Percentiles rank a stretch among this genome's conserved stretches.
Conservation (phyloP, 352 stramenopile species). For the Halophytophthora polymorphica region DNA sequence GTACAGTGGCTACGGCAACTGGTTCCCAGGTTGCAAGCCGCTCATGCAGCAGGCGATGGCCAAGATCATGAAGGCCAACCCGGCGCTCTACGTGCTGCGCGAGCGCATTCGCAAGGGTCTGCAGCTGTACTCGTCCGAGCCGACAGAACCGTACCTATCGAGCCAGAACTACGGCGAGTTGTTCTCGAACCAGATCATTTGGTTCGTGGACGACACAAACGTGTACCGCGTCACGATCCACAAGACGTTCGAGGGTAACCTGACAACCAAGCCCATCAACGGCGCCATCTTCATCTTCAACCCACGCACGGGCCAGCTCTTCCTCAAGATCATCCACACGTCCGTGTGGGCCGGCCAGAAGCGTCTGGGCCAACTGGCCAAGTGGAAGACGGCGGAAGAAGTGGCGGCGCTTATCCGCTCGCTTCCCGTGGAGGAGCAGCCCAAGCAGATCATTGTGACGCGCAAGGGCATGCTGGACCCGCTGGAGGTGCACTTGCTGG, state of each 20-base stretch:
- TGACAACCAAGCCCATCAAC: conserved; percentile 99
- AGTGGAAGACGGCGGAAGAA: conserved; percentile 99
- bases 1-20: conserved; percentile 99
- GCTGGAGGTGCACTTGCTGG: conserved; percentile 98
- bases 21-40: conserved; percentile 98
- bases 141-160: conserved; percentile 99
- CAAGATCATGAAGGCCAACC: conserved; percentile 99
- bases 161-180: conserved; percentile 99
- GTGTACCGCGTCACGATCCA: conserved; percentile 99
- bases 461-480: conserved; percentile 99
- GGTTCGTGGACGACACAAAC: conserved; percentile 99
- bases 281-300: conserved; percentile 99
- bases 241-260: conserved; percentile 99
- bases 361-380: conserved; percentile 97
- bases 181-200: conserved; percentile 99
- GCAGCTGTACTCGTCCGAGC: conserved; percentile 99
- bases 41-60: conserved; percentile 99
- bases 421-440: conserved; percentile 99
- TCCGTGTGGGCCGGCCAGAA: conserved; percentile 99
- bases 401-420: conserved; percentile 98
- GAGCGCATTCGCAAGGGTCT: conserved; percentile 99
- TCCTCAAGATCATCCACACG: conserved; percentile 99
- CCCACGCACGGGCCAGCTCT: conserved; percentile 98
- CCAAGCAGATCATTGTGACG: conserved; percentile 99
- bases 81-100: conserved; percentile 98